These are phyloP conservation scores for Melampsora abietis-canadensis DNA, from an alignment of 1,284 basidiomycete species.

Conservation along the genomic window DNA sequence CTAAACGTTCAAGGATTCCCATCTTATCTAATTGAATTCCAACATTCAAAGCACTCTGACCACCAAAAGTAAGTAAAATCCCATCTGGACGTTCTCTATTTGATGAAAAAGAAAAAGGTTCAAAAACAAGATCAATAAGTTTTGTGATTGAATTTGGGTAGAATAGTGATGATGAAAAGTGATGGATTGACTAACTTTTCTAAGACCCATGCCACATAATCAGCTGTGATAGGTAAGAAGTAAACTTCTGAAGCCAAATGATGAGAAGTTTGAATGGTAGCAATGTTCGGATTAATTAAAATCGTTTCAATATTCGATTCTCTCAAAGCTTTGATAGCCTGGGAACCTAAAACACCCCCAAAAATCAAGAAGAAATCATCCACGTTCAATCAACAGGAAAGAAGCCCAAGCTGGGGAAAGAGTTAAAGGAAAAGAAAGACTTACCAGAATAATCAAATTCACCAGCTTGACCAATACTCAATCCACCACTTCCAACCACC, in stretches of 20 bases:
- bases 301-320: slow-evolving; percentile 94
- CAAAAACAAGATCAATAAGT: no score
- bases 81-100: slow-evolving; percentile 82
- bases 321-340: slow-evolving; percentile 94
- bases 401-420: no score
- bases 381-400: no score
- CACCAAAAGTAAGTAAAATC: slow-evolving; percentile 94
- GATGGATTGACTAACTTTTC: slow-evolving; percentile 63
- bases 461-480: slow-evolving; percentile 96
- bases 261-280: slow-evolving; percentile 95
- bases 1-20: slow-evolving; percentile 92
- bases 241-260: slow-evolving; percentile 94
- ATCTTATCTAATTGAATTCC: slow-evolving; percentile 96
- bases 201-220: slow-evolving; percentile 96
- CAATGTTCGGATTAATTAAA: slow-evolving; percentile 95
- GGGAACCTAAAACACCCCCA: slow-evolving; percentile 63
- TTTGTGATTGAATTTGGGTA: no score
- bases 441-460: slow-evolving; percentile 97
- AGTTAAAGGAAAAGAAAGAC: no score
- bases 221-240: slow-evolving; percentile 92
- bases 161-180: no score
- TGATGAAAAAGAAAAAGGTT: no score
- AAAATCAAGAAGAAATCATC: slow-evolving; percentile 3
- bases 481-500: slow-evolving; percentile 92
- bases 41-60: slow-evolving; percentile 95